phyloP scores from a whole-genome alignment of 768 basidiomycete species.

The Lactarius psammicola region DNA sequence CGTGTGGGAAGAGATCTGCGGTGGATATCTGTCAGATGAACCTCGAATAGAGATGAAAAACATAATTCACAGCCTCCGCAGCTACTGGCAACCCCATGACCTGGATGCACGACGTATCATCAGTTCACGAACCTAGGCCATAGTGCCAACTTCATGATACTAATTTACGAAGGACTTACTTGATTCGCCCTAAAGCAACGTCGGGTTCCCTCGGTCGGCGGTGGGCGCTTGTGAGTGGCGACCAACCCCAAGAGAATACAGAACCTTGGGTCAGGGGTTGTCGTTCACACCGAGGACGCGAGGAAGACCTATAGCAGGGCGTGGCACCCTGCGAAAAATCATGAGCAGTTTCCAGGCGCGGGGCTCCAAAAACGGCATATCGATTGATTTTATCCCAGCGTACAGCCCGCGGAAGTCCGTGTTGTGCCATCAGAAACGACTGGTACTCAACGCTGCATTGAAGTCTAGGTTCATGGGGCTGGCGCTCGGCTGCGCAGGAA shows the following conservation, averaged over 20 bases:
- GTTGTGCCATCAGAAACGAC: constrained; percentile 12
- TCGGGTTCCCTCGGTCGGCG: background rate
- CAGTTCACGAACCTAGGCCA: constrained; percentile 1
- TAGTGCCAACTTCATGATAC: background rate
- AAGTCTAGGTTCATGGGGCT: no score
- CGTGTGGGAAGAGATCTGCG: constrained; percentile 9
- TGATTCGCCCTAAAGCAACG: background rate
- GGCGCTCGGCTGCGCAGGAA: no score
- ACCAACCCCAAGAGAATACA: background rate
- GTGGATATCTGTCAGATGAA: background rate
- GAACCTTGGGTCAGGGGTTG: background rate
- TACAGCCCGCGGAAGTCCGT: constrained; percentile 13
- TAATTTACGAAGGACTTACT: no score
- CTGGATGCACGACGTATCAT: background rate
- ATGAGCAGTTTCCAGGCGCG: background rate
- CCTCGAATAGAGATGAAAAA: background rate
- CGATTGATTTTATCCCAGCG: constrained; percentile 19
- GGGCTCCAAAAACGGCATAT: constrained; percentile 12
- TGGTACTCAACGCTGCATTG: no score
- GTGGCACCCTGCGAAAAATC: background rate
- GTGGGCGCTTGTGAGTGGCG: background rate
- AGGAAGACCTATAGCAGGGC: constrained; percentile 3
- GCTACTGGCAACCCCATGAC: background rate
- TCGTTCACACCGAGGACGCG: background rate
- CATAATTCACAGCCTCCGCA: constrained; percentile 8